Percentiles rank a stretch among this genome's conserved stretches.
Conservation (phyloP, 179 eudicot genomes). For the Silene noctiflora region DNA sequence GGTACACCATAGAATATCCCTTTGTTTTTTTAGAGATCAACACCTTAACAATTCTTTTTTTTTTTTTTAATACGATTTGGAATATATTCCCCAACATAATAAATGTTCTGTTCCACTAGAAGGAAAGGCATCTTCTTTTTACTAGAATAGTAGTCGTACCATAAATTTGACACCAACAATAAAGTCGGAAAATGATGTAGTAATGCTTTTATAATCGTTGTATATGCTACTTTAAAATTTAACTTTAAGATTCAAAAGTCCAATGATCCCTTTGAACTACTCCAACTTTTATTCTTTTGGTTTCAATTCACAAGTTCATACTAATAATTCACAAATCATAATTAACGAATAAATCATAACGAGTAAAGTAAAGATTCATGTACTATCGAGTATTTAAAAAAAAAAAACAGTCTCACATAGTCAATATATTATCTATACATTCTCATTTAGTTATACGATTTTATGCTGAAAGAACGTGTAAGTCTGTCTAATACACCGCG, state of each 20-base stretch:
- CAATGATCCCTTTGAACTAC: conserved; percentile 6
- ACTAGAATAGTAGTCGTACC: neutral
- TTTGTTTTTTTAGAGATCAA: conserved; percentile 9
- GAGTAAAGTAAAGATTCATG: neutral
- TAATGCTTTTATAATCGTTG: too few species aligned
- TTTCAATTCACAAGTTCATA: neutral
- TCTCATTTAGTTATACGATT: too few species aligned
- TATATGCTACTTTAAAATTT: neutral
- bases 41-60: neutral
- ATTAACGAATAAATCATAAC: too few species aligned
- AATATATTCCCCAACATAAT: conserved; percentile 8
- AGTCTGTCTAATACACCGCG: too few species aligned
- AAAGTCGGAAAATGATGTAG: too few species aligned
- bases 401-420: too few species aligned
- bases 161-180: too few species aligned
- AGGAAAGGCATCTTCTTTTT: conserved; percentile 23
- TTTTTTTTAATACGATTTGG: neutral
- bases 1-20: too few species aligned
- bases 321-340: neutral
- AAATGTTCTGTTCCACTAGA: conserved; percentile 1
- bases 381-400: too few species aligned
- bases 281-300: neutral
- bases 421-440: too few species aligned
- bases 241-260: neutral
- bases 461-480: too few species aligned